Base-by-base conservation (phyloP, 441 rosid genomes). In the Gossypium schwendimanii region DNA sequence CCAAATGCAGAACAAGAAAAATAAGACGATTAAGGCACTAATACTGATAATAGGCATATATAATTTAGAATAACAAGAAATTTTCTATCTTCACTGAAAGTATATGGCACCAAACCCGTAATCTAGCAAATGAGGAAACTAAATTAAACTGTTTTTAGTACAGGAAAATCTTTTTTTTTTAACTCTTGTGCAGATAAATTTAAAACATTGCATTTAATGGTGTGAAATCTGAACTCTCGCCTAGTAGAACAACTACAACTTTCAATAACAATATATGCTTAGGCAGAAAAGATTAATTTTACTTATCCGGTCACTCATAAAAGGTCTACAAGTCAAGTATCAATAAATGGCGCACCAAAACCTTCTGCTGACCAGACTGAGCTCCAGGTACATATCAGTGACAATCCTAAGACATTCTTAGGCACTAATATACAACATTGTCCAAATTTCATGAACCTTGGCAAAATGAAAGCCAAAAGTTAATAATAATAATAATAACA, bases 391-490 rank as follows among this genome's bases (percentile, higher is more conserved):
- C 49, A 39, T 60, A 71, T 60, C 67, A 72, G 31, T 6, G 8
- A 18, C 6, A 47, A 60, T 60, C 55, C 50, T 20, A 57, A 9
- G 9, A 18, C 36, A 14, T 21, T 20, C 69, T 68, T 67, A 12
- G 17, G 18, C 39, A 39, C 8, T 12, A 54, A 63, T 14, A 44
- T 59, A 6, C 39, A 4, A 74, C 15, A 24, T 2, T 24, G 17
- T 44, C 17, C 52, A 10, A 18, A 58, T 45, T 59, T 5, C 28
- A 63, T 39, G 52, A 12, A 58, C 11, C 26, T 58, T 74, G 50
- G 62, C 52, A 61, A 73, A 5, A 65, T 1, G 31, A 59, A 26
- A 55, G 70, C 70, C 54, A 53, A 53, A 64, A 73, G 63, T 36
- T 21, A 15, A 24, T 39, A 28, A 73, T 4, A 28, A 28, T 3